Conservation (phyloP, 2,329 filamentous ascomycete species). For the Neonectria coccinea region DNA sequence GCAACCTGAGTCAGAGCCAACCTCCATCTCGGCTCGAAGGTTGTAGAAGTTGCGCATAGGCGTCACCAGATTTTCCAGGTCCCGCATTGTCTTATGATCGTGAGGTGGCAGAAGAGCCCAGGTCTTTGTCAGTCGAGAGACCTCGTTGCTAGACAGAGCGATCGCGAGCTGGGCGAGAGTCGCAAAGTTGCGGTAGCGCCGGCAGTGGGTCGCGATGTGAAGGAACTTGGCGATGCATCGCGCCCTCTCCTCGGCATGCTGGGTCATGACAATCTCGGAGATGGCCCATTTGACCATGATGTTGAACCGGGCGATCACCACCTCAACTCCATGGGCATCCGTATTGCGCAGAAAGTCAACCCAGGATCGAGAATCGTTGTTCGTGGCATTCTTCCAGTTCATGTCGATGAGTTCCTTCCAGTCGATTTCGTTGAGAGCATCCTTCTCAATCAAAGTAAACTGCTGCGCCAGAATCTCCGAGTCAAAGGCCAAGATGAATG, state of each 20-base stretch:
- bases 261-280: slow-evolving; percentile 82
- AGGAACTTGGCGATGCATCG: slow-evolving; percentile 84
- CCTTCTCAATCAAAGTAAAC: slow-evolving; percentile 87
- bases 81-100: slow-evolving; percentile 74
- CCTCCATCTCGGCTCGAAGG: slow-evolving; percentile 83
- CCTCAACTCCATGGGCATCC: slow-evolving; percentile 80
- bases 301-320: slow-evolving; percentile 88
- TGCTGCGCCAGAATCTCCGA: slow-evolving; percentile 84
- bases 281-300: slow-evolving; percentile 89
- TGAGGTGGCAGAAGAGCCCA: slow-evolving; percentile 76
- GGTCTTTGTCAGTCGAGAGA: slow-evolving; percentile 74
- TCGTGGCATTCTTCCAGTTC: slow-evolving; percentile 79
- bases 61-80: slow-evolving; percentile 79
- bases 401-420: slow-evolving; percentile 90
- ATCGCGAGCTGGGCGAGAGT: slow-evolving; percentile 86
- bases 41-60: slow-evolving; percentile 83
- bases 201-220: slow-evolving; percentile 82
- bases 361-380: slow-evolving; percentile 78
- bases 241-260: slow-evolving; percentile 77
- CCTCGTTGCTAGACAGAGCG: slow-evolving; percentile 79
- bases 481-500: slow-evolving; percentile 85
- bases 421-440: slow-evolving; percentile 86
- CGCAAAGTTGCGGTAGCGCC: slow-evolving; percentile 83
- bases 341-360: slow-evolving; percentile 81
- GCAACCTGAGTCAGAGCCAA: slow-evolving; percentile 74